phyloP scores from a whole-genome alignment of 1,284 basidiomycete genomes.

The Polyporus tsugae region DNA sequence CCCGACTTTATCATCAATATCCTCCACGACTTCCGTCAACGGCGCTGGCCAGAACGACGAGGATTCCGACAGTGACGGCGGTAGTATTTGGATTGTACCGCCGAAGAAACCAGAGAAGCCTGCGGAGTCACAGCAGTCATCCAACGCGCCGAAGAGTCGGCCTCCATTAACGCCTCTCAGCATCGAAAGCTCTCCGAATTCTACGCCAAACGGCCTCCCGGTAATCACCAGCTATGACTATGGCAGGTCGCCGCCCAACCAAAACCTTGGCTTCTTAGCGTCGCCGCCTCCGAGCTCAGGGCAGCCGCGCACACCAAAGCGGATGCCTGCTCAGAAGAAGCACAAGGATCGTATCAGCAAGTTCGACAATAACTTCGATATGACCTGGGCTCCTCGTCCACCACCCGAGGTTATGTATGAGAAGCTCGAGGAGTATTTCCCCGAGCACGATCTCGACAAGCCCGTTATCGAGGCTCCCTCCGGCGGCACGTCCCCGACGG shows the following conservation, averaged over 20 bases:
- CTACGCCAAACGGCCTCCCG: conserved; percentile 26
- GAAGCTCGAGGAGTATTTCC: conserved; percentile 94
- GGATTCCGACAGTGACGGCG: conserved; percentile 56
- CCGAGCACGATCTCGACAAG: conserved; percentile 94
- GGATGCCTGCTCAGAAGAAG: conserved; percentile 35
- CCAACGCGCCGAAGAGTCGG: conserved; percentile 26
- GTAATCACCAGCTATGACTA: conserved; percentile 29
- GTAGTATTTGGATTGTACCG: conserved; percentile 43
- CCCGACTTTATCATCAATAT: conserved; percentile 16
- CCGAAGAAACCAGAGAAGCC: conserved; percentile 37
- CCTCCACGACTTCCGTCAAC: conserved; percentile 7
- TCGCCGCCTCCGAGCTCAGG: conserved; percentile 34
- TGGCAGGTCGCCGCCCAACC: conserved; percentile 30
- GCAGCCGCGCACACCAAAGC: conserved; percentile 27
- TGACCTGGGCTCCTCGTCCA: conserved; percentile 89
- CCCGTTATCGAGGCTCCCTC: conserved; percentile 90
- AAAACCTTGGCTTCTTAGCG: conserved; percentile 23
- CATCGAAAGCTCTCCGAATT: conserved; percentile 38
- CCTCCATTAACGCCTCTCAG: conserved; percentile 41
- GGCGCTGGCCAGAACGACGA: conserved; percentile 34
- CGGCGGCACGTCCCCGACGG: conserved; percentile 81
- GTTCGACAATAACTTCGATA: conserved; percentile 65
- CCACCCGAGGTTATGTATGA: conserved; percentile 95
- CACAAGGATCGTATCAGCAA: conserved; percentile 57
- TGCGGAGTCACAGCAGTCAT: conserved; percentile 23